Percentiles rank a stretch among this genome's conserved stretches.
These are phyloP conservation scores for Quercus alba DNA, from an alignment of 306 rosid genomes.

Conservation along the genomic window DNA sequence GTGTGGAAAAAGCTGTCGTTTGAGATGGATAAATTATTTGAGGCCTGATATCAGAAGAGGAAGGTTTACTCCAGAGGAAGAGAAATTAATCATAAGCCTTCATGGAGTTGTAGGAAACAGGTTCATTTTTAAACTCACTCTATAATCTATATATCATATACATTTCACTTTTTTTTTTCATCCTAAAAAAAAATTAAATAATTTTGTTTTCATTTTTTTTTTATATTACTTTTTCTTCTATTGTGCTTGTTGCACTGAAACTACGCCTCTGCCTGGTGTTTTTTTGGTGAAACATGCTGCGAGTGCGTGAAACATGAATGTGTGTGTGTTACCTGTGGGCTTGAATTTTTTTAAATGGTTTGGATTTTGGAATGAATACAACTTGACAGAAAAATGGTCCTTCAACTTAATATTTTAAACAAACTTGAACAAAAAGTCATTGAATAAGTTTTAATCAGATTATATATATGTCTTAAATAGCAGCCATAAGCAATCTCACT, in stretches of 20 bases:
- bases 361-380: neutral
- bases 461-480: neutral
- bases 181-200: too few relatives aligned
- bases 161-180: neutral
- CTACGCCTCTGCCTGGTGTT: neutral
- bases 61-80: constrained; percentile 91
- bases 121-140: constrained; percentile 26
- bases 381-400: constrained; percentile 16
- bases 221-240: neutral
- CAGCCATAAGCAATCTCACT: constrained; percentile 2
- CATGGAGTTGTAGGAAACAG: constrained; percentile 98
- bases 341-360: neutral
- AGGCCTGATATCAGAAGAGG: constrained; percentile 99
- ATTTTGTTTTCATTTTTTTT: neutral
- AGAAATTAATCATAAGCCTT: constrained; percentile 90
- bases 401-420: constrained; percentile 10
- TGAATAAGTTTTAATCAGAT: neutral
- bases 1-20: constrained; percentile 95
- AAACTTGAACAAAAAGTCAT: constrained; percentile 23
- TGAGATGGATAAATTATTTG: constrained; percentile 97
- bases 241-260: neutral
- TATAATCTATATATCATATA: neutral
- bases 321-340: neutral
- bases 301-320: neutral
- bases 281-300: neutral